Conservation (phyloP, 78 protist species). For the slime mould (Dictyostelium discoideum) region DNA sequence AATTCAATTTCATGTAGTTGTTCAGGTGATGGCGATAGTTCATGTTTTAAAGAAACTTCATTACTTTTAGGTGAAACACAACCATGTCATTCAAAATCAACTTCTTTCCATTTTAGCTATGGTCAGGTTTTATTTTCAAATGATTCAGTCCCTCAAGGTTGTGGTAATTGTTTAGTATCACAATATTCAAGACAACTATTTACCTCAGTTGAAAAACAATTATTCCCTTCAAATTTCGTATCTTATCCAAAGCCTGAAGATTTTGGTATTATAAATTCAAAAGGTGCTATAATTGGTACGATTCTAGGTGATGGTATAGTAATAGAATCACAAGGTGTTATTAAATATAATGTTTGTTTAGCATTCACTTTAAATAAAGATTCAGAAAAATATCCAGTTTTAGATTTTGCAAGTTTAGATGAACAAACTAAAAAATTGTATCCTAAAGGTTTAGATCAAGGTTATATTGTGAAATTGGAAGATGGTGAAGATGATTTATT, state of each 20-base stretch:
- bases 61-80: conserved; percentile 9
- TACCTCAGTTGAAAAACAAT: background rate
- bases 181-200: conserved; percentile 11
- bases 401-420: background rate
- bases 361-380: too few relatives aligned
- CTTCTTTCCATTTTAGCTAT: background rate
- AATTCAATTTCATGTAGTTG: conserved; percentile 43
- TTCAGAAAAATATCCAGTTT: background rate
- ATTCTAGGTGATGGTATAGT: conserved; percentile 32
- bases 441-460: background rate
- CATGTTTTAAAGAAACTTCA: conserved; percentile 20
- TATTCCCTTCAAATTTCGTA: conserved; percentile 34
- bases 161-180: conserved; percentile 22
- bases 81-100: background rate
- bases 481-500: background rate
- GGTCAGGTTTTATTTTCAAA: background rate
- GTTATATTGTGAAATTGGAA: background rate
- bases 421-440: background rate
- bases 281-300: conserved; percentile 9
- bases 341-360: background rate
- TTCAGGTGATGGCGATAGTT: background rate
- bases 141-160: conserved; percentile 20
- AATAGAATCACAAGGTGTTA: background rate
- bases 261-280: background rate
- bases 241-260: conserved; percentile 21